Percentiles rank a stretch among this genome's conserved stretches.
These are phyloP conservation scores for Ophiorrhiza pumila DNA, from an alignment of 257 asterid genomes.

Conservation along the genomic window DNA sequence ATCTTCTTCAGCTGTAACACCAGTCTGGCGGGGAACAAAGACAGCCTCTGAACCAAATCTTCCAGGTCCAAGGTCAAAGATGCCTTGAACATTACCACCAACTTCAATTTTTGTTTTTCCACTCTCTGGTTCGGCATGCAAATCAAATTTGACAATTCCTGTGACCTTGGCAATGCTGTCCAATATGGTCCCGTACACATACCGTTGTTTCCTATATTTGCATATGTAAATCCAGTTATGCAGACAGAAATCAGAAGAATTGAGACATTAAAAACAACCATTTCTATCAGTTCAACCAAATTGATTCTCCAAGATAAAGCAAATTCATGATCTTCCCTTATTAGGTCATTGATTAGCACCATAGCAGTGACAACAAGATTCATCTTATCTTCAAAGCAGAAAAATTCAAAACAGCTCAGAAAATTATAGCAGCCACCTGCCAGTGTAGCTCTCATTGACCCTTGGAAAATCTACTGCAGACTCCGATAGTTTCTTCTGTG, in stretches of 20 bases:
- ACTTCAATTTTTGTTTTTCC: conserved; percentile 85
- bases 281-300: neutral
- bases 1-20: conserved; percentile 75
- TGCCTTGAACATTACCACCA: conserved; percentile 85
- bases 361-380: neutral
- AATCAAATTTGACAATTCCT: conserved; percentile 84
- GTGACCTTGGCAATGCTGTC: conserved; percentile 82
- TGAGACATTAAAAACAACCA: neutral
- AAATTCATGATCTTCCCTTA: neutral
- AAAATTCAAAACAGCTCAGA: neutral
- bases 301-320: neutral
- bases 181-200: conserved; percentile 78
- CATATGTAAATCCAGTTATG: conserved; percentile 6
- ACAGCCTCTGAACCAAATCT: conserved; percentile 95
- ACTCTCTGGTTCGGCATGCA: conserved; percentile 71
- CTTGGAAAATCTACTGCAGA: conserved; percentile 91
- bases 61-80: conserved; percentile 83
- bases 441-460: conserved; percentile 88
- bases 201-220: conserved; percentile 75
- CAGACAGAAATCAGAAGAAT: neutral
- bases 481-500: conserved; percentile 79
- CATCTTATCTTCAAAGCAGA: neutral
- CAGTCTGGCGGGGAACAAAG: conserved; percentile 76
- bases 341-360: neutral
- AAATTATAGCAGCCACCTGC: conserved; percentile 49